A percentile compares a stretch with the other conserved stretches of the same genome.
Conservation (phyloP, 1,139 yeast genomes). For the Sugiyamaella castrensis region DNA sequence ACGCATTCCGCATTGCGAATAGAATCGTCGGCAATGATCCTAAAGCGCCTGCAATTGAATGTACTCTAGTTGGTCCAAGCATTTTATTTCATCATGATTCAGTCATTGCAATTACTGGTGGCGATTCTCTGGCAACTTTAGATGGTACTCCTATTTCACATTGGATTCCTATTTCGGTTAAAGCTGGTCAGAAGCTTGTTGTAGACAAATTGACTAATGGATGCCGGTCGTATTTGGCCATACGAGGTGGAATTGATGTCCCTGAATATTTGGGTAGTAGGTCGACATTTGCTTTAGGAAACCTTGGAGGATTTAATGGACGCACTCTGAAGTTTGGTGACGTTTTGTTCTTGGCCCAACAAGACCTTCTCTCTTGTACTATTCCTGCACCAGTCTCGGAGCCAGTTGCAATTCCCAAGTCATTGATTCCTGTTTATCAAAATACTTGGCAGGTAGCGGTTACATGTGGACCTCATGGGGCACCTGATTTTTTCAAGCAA, state of each 20-base stretch:
- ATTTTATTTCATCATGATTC: constrained; percentile 78
- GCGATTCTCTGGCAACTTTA: constrained; percentile 61
- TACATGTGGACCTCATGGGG: constrained; percentile 95
- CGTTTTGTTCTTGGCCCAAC: constrained; percentile 80
- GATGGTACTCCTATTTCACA: constrained; percentile 57
- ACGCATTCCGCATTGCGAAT: constrained; percentile 85
- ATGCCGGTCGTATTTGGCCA: constrained; percentile 84
- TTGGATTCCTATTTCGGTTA: constrained; percentile 69
- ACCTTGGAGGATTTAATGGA: constrained; percentile 93
- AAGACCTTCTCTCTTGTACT: constrained; percentile 62
- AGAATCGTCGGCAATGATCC: constrained; percentile 81
- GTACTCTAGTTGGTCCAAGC: constrained; percentile 84
- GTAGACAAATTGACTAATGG: constrained; percentile 80
- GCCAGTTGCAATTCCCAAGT: constrained; percentile 56
- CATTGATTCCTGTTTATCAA: constrained; percentile 57
- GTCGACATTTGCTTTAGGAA: constrained; percentile 93
- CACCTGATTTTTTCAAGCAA: constrained; percentile 87
- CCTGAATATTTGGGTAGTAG: constrained; percentile 94
- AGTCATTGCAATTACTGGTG: constrained; percentile 83
- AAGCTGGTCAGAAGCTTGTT: constrained; percentile 71
- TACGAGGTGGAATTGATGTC: constrained; percentile 91
- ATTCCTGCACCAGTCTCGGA: constrained; percentile 67
- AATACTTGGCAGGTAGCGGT: constrained; percentile 86
- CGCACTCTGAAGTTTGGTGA: constrained; percentile 89
- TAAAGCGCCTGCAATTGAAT: constrained; percentile 84